Evolutionary conservation across 495 filamentous ascomycete species (phyloP), one percentile per base, ranked within the genome.

Genomic region (Podospora australis): DNA sequence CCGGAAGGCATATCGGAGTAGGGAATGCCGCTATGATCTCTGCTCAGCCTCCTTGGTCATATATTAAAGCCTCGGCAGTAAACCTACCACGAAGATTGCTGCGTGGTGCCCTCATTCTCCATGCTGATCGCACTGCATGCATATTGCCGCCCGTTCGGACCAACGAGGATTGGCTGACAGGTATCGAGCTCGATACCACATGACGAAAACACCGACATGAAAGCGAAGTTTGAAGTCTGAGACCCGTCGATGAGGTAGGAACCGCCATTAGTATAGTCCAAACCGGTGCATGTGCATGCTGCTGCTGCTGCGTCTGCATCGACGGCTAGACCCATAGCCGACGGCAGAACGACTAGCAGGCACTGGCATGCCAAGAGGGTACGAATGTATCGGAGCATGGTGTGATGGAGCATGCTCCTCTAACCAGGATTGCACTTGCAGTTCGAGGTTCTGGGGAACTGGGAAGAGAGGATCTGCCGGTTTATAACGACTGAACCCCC

Each of bases 191-290:
- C 14, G 20, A 22, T 36, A 44, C 57, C n/a, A n/a, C n/a, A 60
- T 4, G 48, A 48, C 52, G n/a, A 16, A 41, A 62, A 62, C 28
- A 52, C 44, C 6, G 58, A 62, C 1, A 55, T 58, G 21, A 62
- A 62, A 8, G 50, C 41, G 35, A 62, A 62, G 23, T 52, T 21
- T 2, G 21, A 44, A 17, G 29, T 21, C 20, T 28, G 49, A 13
- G 45, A 40, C 4, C 52, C 55, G 47, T 62, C 58, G n/a, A 62
- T 46, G 26, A 62, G 56, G 24, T 58, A 62, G 11, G 49, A 54
- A 1, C 58, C 58, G 26, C 55, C 58, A 9, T 62, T 53, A 4
- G 58, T 58, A 42, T 62, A 62, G 48, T 62, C 58, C 2, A 62
- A 42, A 8, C 58, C 58, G 2, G 55, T 54, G 29, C 58, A 62